These are phyloP conservation scores for Heliamphora pulchella DNA, from an alignment of 179 eudicot genomes.

Conservation along the genomic window DNA sequence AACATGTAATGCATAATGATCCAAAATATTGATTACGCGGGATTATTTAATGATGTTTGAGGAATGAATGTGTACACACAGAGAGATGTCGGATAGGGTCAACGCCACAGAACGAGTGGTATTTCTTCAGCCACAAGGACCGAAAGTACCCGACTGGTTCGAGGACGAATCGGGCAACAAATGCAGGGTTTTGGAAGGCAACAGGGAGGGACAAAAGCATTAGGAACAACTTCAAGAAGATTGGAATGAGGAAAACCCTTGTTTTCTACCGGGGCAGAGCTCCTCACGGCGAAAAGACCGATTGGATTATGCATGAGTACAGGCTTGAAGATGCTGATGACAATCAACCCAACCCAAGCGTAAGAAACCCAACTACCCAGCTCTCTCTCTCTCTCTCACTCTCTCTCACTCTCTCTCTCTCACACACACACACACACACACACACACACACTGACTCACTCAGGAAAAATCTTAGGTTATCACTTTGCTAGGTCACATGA, in stretches of 20 bases:
- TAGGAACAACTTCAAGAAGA: conserved; percentile 63
- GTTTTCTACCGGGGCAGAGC: conserved; percentile 90
- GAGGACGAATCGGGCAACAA: conserved; percentile 84
- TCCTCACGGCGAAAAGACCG: conserved; percentile 91
- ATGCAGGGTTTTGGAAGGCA: conserved; percentile 96
- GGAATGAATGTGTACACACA: conserved; percentile 7
- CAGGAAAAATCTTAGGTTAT: no score
- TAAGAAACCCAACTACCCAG: conserved; percentile 16
- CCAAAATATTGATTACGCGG: no score
- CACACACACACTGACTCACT: no score
- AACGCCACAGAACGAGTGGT: conserved; percentile 89
- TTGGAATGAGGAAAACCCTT: conserved; percentile 90
- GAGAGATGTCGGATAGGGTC: conserved; percentile 85
- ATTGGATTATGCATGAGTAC: conserved; percentile 97
- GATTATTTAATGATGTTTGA: no score
- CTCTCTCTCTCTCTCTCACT: background rate
- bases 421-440: no score
- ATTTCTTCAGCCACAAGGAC: conserved; percentile 88
- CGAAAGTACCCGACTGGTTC: conserved; percentile 91
- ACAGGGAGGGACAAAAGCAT: conserved; percentile 92
- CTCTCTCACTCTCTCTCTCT: no score
- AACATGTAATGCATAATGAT: no score
- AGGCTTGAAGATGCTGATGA: conserved; percentile 74
- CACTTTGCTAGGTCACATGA: no score
- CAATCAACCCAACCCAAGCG: conserved; percentile 33